These are phyloP conservation scores for Monosporozyma siamensis DNA, from an alignment of 805 yeast species.

Conservation along the genomic window DNA sequence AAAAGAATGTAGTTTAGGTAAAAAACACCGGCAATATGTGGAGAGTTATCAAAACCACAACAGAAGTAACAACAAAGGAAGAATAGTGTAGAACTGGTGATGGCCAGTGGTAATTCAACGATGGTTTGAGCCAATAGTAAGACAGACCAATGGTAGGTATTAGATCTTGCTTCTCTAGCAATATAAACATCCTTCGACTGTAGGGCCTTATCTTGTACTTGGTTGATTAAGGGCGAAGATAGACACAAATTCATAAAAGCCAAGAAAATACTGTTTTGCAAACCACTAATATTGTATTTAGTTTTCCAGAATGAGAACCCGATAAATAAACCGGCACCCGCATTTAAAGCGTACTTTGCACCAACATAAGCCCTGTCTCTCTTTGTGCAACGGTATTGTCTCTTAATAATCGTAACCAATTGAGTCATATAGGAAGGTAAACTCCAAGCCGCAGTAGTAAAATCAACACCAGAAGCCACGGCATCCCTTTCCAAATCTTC, in stretches of 20 bases:
- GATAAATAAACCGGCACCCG: slow-evolving; percentile 52
- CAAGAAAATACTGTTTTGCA: slow-evolving; percentile 54
- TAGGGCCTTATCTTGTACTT: slow-evolving; percentile 53
- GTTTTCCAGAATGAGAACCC: slow-evolving; percentile 70
- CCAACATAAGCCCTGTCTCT: slow-evolving; percentile 54
- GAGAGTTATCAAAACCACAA: slow-evolving; percentile 33
- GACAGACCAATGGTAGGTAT: slow-evolving; percentile 65
- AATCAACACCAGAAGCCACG: slow-evolving; percentile 13
- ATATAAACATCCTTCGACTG: slow-evolving; percentile 55
- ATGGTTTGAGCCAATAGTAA: slow-evolving; percentile 45
- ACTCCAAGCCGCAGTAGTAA: slow-evolving; percentile 13
- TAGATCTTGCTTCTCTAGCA: slow-evolving; percentile 62
- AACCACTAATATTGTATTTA: slow-evolving; percentile 42
- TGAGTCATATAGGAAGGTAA: slow-evolving; percentile 39
- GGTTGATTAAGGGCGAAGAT: slow-evolving; percentile 52
- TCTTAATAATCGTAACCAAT: slow-evolving; percentile 32
- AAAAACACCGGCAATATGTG: slow-evolving; percentile 43
- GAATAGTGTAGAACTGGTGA: slow-evolving; percentile 40
- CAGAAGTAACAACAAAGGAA: slow-evolving; percentile 48
- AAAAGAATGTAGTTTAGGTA: slow-evolving; percentile 37
- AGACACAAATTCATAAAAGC: slow-evolving; percentile 52
- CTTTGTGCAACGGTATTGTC: slow-evolving; percentile 42
- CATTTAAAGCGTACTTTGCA: slow-evolving; percentile 46
- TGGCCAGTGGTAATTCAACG: slow-evolving; percentile 54
- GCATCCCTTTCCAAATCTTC: slow-evolving; percentile 14